phyloP scores from a whole-genome alignment of 176 grass and related monocot species.

The Dactylis glomerata region DNA sequence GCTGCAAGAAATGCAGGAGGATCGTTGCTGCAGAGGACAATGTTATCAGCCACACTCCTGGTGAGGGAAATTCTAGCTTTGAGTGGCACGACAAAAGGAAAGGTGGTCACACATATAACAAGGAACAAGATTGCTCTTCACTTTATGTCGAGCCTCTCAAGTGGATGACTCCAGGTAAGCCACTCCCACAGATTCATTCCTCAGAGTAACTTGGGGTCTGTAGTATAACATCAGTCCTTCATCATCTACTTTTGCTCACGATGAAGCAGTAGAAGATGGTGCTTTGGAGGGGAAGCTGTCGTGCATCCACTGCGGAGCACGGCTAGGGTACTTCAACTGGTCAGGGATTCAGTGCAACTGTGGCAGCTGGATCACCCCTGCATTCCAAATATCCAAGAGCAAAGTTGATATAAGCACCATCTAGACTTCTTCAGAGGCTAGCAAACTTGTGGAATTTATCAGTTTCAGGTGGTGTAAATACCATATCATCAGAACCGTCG shows the following conservation, averaged over 20 bases:
- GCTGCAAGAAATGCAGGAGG: conserved; percentile 91
- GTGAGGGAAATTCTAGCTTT: conserved; percentile 78
- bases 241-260: not conserved
- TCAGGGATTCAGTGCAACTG: conserved; percentile 91
- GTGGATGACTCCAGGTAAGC: conserved; percentile 91
- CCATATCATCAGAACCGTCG: not conserved
- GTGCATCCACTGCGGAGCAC: conserved; percentile 74
- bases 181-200: not conserved
- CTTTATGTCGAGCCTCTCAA: conserved; percentile 90
- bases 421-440: not conserved
- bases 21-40: conserved; percentile 66
- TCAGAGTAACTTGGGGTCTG: not conserved
- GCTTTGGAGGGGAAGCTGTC: conserved; percentile 90
- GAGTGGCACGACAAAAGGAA: conserved; percentile 61
- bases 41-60: conserved; percentile 66
- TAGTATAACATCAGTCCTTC: not conserved
- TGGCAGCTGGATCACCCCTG: conserved; percentile 89
- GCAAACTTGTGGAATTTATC: not conserved
- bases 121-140: conserved; percentile 76
- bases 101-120: conserved; percentile 29
- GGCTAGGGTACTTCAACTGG: conserved; percentile 93
- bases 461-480: not conserved
- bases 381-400: conserved; percentile 90
- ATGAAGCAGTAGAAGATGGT: conserved; percentile 77
- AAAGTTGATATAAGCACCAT: conserved; percentile 73